Conservation (phyloP, 441 rosid species). For the Erodium chrysanthum region DNA sequence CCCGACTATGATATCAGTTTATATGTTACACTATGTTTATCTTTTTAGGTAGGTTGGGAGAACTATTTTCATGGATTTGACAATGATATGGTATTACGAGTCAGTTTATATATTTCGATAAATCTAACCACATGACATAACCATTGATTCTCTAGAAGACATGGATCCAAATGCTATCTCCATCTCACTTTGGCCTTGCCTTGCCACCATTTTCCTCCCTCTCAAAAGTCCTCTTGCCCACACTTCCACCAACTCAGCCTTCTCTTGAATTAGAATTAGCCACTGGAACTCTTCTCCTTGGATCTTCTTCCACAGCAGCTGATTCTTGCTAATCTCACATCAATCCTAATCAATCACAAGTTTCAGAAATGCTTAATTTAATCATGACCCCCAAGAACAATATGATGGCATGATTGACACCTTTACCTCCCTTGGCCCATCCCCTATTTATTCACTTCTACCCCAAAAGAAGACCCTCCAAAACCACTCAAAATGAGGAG, state of each 20-base stretch:
- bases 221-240: conserved; percentile 36
- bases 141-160: conserved; percentile 21
- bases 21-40: no score
- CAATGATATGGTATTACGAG: no score
- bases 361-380: not conserved
- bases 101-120: no score
- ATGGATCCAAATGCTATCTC: conserved; percentile 33
- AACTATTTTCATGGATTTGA: no score
- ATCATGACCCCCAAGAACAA: not conserved
- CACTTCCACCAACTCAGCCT: conserved; percentile 29
- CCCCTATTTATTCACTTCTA: conserved; percentile 20
- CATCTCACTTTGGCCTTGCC: conserved; percentile 30
- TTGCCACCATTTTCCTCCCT: conserved; percentile 19
- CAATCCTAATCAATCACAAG: not conserved
- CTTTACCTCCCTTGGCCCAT: conserved; percentile 16
- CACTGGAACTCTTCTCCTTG: conserved; percentile 32
- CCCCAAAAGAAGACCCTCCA: not conserved
- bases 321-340: not conserved
- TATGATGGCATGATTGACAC: no score
- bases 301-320: conserved; percentile 10
- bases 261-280: conserved; percentile 17
- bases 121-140: no score
- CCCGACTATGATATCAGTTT: no score
- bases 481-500: conserved; percentile 2
- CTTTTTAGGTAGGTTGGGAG: no score